A percentile compares a stretch with the other conserved stretches of the same genome.
These are phyloP conservation scores for Gilbertella persicaria DNA, from an alignment of 371 early-diverging fungal genomes.

Conservation along the genomic window DNA sequence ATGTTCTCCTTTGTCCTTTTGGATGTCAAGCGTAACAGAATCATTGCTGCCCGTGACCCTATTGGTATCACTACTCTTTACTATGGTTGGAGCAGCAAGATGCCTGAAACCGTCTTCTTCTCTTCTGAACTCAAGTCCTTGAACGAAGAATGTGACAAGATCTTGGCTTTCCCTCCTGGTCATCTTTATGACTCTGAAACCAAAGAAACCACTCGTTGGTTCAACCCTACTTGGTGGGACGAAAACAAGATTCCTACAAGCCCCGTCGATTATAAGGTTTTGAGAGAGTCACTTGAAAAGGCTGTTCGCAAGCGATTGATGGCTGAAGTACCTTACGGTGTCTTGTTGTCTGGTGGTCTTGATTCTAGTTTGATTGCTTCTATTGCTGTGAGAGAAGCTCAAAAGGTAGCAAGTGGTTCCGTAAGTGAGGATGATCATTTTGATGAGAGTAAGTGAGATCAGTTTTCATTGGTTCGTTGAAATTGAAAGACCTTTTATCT, in stretches of 20 bases:
- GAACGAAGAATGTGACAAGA: conserved; percentile 93
- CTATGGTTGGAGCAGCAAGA: conserved; percentile 82
- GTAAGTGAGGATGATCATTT: conserved; percentile 39
- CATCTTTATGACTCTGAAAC: conserved; percentile 83
- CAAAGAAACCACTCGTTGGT: conserved; percentile 80
- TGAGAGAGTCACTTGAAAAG: conserved; percentile 80
- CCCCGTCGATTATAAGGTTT: conserved; percentile 62
- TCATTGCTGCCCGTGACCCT: conserved; percentile 93
- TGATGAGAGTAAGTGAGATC: conserved; percentile 60
- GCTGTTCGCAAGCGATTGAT: conserved; percentile 94
- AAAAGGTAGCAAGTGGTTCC: conserved; percentile 52
- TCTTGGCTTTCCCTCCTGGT: conserved; percentile 95
- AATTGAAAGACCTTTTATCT: not conserved
- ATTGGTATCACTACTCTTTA: conserved; percentile 97
- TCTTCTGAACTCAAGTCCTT: conserved; percentile 94
- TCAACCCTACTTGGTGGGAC: conserved; percentile 89
- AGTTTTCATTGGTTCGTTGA: not conserved
- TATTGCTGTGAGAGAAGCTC: conserved; percentile 85
- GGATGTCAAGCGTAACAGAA: conserved; percentile 78
- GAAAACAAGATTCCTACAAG: conserved; percentile 54
- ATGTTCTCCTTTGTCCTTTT: conserved; percentile 95
- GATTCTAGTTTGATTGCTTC: conserved; percentile 94
- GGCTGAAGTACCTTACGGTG: conserved; percentile 97
- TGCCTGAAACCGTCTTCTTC: conserved; percentile 89
- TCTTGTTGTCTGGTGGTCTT: conserved; percentile 91